phyloP scores from a whole-genome alignment of 208 protist genomes.

The Trypanosomatidae sp. region DNA sequence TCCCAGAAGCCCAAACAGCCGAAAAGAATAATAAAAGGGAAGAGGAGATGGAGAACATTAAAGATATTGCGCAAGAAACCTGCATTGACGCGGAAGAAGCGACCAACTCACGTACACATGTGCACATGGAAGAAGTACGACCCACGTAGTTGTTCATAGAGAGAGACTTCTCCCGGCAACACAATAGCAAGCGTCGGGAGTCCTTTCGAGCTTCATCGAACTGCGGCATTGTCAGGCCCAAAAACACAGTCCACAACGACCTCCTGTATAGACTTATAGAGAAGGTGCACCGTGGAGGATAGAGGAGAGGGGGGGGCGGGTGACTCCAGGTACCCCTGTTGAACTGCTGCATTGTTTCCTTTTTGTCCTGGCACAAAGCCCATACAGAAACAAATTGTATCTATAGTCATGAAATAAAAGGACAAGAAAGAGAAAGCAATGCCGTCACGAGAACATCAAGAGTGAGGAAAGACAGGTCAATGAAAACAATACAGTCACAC shows the following conservation, averaged over 20 bases:
- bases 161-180: background rate
- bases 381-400: conserved; percentile 13
- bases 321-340: background rate
- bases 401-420: conserved; percentile 12
- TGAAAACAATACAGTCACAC: background rate
- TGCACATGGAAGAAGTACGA: background rate
- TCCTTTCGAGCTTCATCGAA: background rate
- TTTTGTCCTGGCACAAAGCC: background rate
- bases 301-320: background rate
- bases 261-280: background rate
- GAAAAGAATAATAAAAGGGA: background rate
- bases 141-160: background rate
- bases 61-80: background rate
- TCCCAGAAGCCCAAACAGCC: background rate
- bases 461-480: background rate
- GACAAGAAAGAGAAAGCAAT: conserved; percentile 10
- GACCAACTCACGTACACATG: background rate
- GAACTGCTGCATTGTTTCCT: background rate
- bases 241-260: background rate
- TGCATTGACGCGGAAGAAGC: background rate
- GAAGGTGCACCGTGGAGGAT: background rate
- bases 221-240: background rate
- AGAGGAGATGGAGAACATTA: background rate
- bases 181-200: background rate
- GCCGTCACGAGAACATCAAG: background rate